A percentile compares a stretch with the other conserved stretches of the same genome.
These are phyloP conservation scores for Dothideomycetidae sp. DNA, from an alignment of 2,329 filamentous ascomycete species.

Conservation along the genomic window DNA sequence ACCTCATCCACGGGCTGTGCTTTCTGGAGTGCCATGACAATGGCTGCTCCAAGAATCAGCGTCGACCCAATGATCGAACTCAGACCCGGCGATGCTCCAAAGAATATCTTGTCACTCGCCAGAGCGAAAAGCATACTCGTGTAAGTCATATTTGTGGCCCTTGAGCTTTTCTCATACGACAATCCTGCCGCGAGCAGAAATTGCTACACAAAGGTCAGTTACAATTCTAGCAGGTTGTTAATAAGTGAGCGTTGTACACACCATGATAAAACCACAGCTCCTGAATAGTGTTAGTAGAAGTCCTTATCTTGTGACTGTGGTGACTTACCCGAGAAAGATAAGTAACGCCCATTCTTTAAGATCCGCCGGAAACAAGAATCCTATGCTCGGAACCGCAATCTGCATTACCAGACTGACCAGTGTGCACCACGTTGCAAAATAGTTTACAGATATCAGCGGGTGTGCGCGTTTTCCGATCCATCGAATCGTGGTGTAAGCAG, in stretches of 20 bases:
- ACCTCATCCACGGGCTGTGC: constrained; percentile 20
- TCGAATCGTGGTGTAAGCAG: constrained; percentile 61
- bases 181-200: constrained; percentile 70
- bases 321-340: constrained; percentile 43
- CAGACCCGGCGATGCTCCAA: constrained; percentile 42
- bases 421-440: constrained; percentile 59
- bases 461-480: constrained; percentile 70
- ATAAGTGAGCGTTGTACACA: constrained; percentile 16
- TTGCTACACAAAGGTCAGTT: constrained; percentile 36
- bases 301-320: neutral
- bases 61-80: constrained; percentile 47
- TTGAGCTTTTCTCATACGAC: constrained; percentile 50
- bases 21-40: constrained; percentile 48
- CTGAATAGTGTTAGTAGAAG: neutral
- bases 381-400: constrained; percentile 38
- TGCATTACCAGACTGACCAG: constrained; percentile 52
- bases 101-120: constrained; percentile 48
- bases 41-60: constrained; percentile 49
- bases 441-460: constrained; percentile 72
- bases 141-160: constrained; percentile 54
- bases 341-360: constrained; percentile 52
- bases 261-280: constrained; percentile 61
- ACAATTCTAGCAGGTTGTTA: too few species aligned
- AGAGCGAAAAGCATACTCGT: constrained; percentile 57
- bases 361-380: constrained; percentile 41